Evolutionary conservation across 176 grass and related monocot genomes (phyloP), one percentile per base, ranked within the genome.

Genomic region (Carex littledalei): DNA sequence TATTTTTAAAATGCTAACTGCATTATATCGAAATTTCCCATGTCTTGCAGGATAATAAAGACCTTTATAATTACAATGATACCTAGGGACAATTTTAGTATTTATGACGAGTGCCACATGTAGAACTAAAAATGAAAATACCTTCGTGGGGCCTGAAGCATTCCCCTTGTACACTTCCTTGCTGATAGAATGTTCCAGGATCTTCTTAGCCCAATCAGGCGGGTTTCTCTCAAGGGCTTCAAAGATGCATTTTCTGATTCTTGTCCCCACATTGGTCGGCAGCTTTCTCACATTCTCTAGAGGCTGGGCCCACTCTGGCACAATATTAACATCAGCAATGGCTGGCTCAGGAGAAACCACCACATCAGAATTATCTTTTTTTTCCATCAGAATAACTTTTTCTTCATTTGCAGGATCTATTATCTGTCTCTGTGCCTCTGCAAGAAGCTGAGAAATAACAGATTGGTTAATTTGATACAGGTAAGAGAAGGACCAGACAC

Each of bases 111-210:
- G n/a, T n/a, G n/a, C n/a, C n/a, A n/a, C n/a, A n/a, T n/a, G n/a
- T n/a, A n/a, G n/a, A n/a, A n/a, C n/a, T 37, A 21, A 77, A 77
- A 15, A 55, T 1, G 47, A 5, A 53, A 4, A 81, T 78, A 94
- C 96, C 93, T 98, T 98, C 17, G 96, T 98, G 50, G 91, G 96
- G 77, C 96, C 96, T 65, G 96, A 98, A 60, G 96, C 93, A 89
- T 98, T 98, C 63, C 91, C 96, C 88, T 98, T 98, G 63, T 98
- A 98, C 79, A 98, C 91, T 74, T 90, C 91, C 90, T 95, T 98
- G 90, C 96, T 98, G 62, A 98, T 95, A 43, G 96, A 95, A 85
- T 94, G 93, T 83, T 98, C 96, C 88, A 98, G 85, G 90, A 89
- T 92, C 86, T 91, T 87, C 80, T 78, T 89, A 86, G 96, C 96